Conservation (phyloP, 805 yeast genomes). For the Barnettozyma botsteinii region DNA sequence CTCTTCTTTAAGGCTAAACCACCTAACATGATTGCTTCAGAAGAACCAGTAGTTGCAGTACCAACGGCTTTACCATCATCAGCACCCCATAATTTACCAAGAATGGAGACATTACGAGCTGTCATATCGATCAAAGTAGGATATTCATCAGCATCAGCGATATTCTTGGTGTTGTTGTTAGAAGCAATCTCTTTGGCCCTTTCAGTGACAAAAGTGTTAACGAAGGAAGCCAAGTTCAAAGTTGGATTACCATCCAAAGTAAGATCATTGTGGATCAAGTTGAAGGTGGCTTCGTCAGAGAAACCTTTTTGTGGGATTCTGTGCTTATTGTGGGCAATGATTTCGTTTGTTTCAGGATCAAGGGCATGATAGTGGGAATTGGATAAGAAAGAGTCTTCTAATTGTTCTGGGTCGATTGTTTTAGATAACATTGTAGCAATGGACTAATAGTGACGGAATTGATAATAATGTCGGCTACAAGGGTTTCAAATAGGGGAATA, state of each 20-base stretch:
- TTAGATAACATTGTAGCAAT: conserved; percentile 17
- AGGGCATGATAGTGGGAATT: conserved; percentile 23
- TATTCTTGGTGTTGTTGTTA: conserved; percentile 77
- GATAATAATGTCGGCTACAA: no score
- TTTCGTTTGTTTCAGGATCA: conserved; percentile 10
- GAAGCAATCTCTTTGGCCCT: conserved; percentile 46
- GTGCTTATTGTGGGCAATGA: conserved; percentile 39
- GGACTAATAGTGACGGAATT: no score
- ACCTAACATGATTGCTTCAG: conserved; percentile 91
- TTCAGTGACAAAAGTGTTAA: conserved; percentile 65
- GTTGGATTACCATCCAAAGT: conserved; percentile 79
- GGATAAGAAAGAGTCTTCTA: conserved; percentile 27
- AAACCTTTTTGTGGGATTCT: conserved; percentile 54
- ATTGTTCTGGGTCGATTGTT: conserved; percentile 28
- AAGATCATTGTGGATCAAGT: conserved; percentile 66
- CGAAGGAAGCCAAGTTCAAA: conserved; percentile 84
- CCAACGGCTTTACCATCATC: conserved; percentile 58
- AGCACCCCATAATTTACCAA: conserved; percentile 79
- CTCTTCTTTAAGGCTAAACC: conserved; percentile 88
- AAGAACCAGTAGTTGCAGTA: conserved; percentile 89
- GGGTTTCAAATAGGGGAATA: no score
- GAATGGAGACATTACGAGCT: conserved; percentile 73
- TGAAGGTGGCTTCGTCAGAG: conserved; percentile 46
- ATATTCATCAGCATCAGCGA: conserved; percentile 92
- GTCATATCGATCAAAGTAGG: conserved; percentile 80